Evolutionary conservation across 164 flowering plant species (phyloP), one percentile per base, ranked within the genome.

Genomic region (Vitis labrusca): DNA sequence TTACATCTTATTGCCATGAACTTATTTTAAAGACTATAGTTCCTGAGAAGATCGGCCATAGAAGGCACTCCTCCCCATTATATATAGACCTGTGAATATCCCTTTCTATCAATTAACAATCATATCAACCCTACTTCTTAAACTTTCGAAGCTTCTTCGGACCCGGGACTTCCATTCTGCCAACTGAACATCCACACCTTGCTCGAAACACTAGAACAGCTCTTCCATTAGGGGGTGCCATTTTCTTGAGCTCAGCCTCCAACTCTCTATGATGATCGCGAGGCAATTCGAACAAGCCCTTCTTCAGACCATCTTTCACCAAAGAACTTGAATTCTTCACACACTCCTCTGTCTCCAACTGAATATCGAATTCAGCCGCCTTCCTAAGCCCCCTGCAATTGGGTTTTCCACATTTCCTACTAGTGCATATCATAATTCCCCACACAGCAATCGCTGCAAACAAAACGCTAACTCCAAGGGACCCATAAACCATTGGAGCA

Each of bases 161-260:
- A 10, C 97, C 98, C 3, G 89, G 83, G 65, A 91, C 94, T 71
- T 89, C 94, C 92, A 94, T 78, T 66, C 85, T 89, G 37, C 97
- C 97, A 71, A 86, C 86, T 60, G 93, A 75, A 64, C 98, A 94
- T 4, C 98, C 98, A 71, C 98, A 94, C 70, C 92, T 83, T 15
- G 89, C 90, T 14, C 90, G 84, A 67, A 90, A 88, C 53, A 94
- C 77, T 44, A 92, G 88, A 56, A 94, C 89, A 2, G 97, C 97
- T 68, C 92, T 83, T 59, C 98, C 98, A 83, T 92, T 94, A 9
- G 79, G 79, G 0, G 97, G 98, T 5, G 98, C 98, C 89, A 94
- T 85, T 83, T 91, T 94, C 91, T 82, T 89, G n/a, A 92, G 90
- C 74, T 91, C 94, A 3, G 89, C 85, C 72, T 94, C 92, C 75